Conservation (phyloP, 768 basidiomycete species). For the Lyophyllum shimeji region DNA sequence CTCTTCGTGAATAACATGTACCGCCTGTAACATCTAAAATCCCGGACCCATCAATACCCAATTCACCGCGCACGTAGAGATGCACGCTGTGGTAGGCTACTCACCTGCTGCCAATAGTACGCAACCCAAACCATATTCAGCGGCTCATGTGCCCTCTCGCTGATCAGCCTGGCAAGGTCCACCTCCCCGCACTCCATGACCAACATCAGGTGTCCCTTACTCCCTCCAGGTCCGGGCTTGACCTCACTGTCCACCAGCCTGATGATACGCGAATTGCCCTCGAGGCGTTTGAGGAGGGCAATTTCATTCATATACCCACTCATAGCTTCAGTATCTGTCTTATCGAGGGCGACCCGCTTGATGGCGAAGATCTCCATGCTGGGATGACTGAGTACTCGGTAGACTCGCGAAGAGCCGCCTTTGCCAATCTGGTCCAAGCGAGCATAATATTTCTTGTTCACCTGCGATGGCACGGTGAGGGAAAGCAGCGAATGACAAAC, state of each 20-base stretch:
- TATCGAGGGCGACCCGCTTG: conserved; percentile 89
- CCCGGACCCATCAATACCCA: background rate
- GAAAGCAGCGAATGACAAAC: background rate
- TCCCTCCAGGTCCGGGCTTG: conserved; percentile 65
- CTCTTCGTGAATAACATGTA: conserved; percentile 97
- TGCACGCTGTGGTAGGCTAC: conserved; percentile 14
- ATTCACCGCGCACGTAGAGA: background rate
- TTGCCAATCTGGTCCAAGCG: conserved; percentile 89
- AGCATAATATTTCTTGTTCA: conserved; percentile 82
- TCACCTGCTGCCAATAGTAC: conserved; percentile 96
- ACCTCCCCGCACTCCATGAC: conserved; percentile 98
- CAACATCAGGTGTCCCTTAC: conserved; percentile 74
- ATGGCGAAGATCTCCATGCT: conserved; percentile 82
- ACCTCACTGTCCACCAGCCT: conserved; percentile 89
- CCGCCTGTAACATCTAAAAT: conserved; percentile 91
- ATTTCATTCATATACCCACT: conserved; percentile 97
- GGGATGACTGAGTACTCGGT: conserved; percentile 80
- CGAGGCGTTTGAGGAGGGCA: conserved; percentile 86
- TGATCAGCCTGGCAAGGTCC: conserved; percentile 81
- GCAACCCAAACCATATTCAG: conserved; percentile 93
- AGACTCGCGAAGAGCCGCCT: conserved; percentile 96
- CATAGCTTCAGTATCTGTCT: conserved; percentile 86
- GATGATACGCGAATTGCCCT: conserved; percentile 91
- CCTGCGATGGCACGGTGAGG: conserved; percentile 32
- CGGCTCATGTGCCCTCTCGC: conserved; percentile 80